phyloP scores from a whole-genome alignment of 495 filamentous ascomycete genomes.

The Podospora comata region DNA sequence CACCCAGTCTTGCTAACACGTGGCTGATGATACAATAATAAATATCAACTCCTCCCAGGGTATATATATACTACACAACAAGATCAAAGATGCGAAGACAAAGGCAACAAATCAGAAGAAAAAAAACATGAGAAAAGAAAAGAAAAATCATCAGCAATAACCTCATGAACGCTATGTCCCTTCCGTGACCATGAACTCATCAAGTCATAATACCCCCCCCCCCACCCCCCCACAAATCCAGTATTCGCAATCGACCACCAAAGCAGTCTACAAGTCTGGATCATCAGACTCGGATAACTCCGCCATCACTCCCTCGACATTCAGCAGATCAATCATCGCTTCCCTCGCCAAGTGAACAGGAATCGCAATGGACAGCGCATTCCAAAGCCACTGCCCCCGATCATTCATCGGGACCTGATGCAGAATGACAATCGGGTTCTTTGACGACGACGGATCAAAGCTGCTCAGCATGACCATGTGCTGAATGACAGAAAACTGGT shows the following conservation, averaged over 20 bases:
- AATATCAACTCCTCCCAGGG: neutral
- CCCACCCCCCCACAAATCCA: neutral
- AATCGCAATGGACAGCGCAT: slow-evolving; percentile 33
- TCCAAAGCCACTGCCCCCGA: slow-evolving; percentile 34
- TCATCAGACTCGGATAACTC: slow-evolving; percentile 9
- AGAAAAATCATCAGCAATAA: neutral
- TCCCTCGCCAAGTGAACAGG: slow-evolving; percentile 29
- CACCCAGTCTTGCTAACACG: neutral
- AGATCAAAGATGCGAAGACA: neutral
- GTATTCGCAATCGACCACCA: neutral
- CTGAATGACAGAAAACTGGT: slow-evolving; percentile 30
- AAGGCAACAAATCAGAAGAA: neutral
- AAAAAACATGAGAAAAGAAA: neutral
- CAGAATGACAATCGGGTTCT: slow-evolving; percentile 24
- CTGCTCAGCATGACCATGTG: slow-evolving; percentile 31
- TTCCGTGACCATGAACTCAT: too few species aligned
- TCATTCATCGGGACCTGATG: slow-evolving; percentile 26
- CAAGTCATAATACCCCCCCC: too few species aligned
- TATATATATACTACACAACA: neutral
- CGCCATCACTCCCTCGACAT: slow-evolving; percentile 4
- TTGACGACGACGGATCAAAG: slow-evolving; percentile 20
- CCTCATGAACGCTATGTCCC: too few species aligned
- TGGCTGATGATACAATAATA: too few species aligned
- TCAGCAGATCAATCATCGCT: slow-evolving; percentile 16
- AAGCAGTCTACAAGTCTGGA: slow-evolving; percentile 25